phyloP scores from a whole-genome alignment of 1,284 basidiomycete species.

The Quambalaria eucalypti region DNA sequence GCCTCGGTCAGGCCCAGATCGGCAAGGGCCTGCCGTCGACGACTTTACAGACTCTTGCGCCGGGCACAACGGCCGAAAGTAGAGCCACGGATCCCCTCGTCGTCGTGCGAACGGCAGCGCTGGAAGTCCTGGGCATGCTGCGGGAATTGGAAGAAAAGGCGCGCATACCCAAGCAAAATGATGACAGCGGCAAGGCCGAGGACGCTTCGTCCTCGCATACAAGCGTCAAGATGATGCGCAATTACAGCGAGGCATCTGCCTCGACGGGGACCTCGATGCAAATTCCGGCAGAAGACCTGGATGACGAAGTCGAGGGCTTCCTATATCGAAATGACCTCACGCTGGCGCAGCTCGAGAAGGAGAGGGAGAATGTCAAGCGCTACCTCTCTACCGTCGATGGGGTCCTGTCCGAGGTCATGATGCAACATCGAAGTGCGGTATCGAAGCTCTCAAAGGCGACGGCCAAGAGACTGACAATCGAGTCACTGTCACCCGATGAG shows the following conservation, averaged over 20 bases:
- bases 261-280: not conserved
- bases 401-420: too few relatives aligned
- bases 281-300: too few relatives aligned
- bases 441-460: too few relatives aligned
- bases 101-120: constrained; percentile 61
- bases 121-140: constrained; percentile 66
- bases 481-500: too few relatives aligned
- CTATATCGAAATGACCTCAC: constrained; percentile 62
- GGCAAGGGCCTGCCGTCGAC: too few relatives aligned
- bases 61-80: too few relatives aligned
- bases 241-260: not conserved
- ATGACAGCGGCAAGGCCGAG: not conserved
- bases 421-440: too few relatives aligned
- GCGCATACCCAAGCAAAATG: constrained; percentile 14
- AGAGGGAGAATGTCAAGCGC: constrained; percentile 48
- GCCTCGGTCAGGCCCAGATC: too few relatives aligned
- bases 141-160: constrained; percentile 51
- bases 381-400: constrained; percentile 14
- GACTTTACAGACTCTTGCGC: too few relatives aligned
- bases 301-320: constrained; percentile 57
- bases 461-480: too few relatives aligned
- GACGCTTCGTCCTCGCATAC: constrained; percentile 5
- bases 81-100: constrained; percentile 63
- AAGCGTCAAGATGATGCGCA: not conserved
- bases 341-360: constrained; percentile 55